Conservation (phyloP, 1,284 basidiomycete genomes). For the Ustilago nuda region DNA sequence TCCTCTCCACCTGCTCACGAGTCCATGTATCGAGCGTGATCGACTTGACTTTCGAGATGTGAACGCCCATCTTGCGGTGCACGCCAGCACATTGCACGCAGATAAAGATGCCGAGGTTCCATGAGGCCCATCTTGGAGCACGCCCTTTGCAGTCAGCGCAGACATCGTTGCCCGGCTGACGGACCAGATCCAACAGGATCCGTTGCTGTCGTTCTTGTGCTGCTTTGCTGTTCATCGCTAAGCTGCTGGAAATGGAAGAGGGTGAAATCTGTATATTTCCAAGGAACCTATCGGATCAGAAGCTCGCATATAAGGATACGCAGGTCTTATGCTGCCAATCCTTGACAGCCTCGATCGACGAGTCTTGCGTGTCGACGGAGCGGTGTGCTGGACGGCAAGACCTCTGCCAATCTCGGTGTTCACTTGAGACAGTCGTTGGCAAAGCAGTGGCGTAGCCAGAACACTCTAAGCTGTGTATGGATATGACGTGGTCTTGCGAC, state of each 20-base stretch:
- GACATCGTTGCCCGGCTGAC: conserved; percentile 81
- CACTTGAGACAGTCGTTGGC: no score
- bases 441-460: no score
- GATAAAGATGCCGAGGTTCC: conserved; percentile 74
- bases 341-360: no score
- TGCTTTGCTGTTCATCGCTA: conserved; percentile 57
- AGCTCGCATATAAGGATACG: not conserved
- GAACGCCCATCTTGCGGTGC: conserved; percentile 86
- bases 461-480: no score
- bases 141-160: conserved; percentile 86
- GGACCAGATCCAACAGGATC: conserved; percentile 76
- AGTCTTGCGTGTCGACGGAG: no score
- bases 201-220: conserved; percentile 77
- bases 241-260: not conserved
- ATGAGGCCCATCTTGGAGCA: conserved; percentile 82
- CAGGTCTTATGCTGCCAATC: no score
- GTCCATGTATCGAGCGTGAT: conserved; percentile 84
- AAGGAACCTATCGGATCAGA: not conserved
- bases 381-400: no score
- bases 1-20: conserved; percentile 81
- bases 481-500: no score
- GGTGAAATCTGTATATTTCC: not conserved
- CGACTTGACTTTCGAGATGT: conserved; percentile 76
- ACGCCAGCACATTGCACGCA: conserved; percentile 83
- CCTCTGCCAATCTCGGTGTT: no score